Conservation (phyloP, 2,329 filamentous ascomycete genomes). For the Pseudogymnoascus sp. region DNA sequence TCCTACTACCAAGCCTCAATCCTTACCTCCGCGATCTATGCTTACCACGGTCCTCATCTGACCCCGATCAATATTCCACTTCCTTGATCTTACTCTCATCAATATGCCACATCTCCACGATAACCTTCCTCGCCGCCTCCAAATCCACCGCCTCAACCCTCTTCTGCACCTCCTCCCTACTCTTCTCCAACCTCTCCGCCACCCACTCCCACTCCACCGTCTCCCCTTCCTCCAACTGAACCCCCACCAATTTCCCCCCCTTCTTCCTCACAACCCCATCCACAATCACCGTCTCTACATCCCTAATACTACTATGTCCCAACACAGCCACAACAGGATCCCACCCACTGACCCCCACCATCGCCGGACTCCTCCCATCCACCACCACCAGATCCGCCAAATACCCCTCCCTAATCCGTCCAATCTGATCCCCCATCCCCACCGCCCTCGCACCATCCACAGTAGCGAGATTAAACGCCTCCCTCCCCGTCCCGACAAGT, state of each 20-base stretch:
- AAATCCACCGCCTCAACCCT: conserved; percentile 25
- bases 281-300: conserved; percentile 39
- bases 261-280: conserved; percentile 36
- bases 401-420: conserved; percentile 39
- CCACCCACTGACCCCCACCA: conserved; percentile 36
- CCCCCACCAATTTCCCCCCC: conserved; percentile 19
- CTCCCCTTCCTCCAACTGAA: conserved; percentile 13
- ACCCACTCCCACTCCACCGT: conserved; percentile 18
- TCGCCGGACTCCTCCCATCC: conserved; percentile 33
- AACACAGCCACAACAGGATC: conserved; percentile 39
- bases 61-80: conserved; percentile 22
- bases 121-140: conserved; percentile 27
- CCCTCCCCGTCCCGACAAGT: conserved; percentile 31
- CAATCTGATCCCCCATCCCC: conserved; percentile 36
- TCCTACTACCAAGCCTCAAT: neutral
- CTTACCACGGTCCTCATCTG: conserved; percentile 10
- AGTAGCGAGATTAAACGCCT: conserved; percentile 44
- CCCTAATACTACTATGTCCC: conserved; percentile 33
- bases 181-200: conserved; percentile 25
- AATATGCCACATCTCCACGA: conserved; percentile 26
- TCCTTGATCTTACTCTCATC: conserved; percentile 28
- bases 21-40: neutral
- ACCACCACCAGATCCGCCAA: conserved; percentile 44
- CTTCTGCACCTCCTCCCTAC: conserved; percentile 25
- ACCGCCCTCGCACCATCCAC: conserved; percentile 39